A percentile compares a stretch with the other conserved stretches of the same genome.
These are phyloP conservation scores for Pichia pseudocactophila DNA, from an alignment of 805 yeast species.

Conservation along the genomic window DNA sequence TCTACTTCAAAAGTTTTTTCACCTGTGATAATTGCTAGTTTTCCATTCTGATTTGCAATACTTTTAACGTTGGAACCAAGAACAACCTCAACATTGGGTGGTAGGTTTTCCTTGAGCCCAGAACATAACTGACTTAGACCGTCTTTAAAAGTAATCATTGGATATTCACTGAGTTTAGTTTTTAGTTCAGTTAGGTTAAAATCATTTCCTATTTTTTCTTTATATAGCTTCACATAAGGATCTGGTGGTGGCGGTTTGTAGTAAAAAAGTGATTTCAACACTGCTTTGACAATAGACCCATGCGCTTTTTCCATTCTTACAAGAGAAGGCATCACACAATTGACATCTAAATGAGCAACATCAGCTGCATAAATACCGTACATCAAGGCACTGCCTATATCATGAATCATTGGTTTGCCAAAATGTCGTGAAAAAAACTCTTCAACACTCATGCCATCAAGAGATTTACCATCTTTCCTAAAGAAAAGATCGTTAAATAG, in stretches of 20 bases:
- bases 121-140: slow-evolving; percentile 52
- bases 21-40: slow-evolving; percentile 14
- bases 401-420: slow-evolving; percentile 43
- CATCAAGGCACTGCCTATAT: slow-evolving; percentile 69
- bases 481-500: slow-evolving; percentile 5
- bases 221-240: slow-evolving; percentile 9
- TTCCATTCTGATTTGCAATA: slow-evolving; percentile 10
- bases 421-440: slow-evolving; percentile 62
- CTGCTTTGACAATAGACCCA: slow-evolving; percentile 49
- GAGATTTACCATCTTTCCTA: background rate
- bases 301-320: slow-evolving; percentile 47
- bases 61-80: slow-evolving; percentile 23
- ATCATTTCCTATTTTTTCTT: slow-evolving; percentile 7
- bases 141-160: slow-evolving; percentile 47
- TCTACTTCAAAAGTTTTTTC: slow-evolving; percentile 29
- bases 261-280: slow-evolving; percentile 8
- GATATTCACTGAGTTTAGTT: slow-evolving; percentile 38
- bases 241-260: slow-evolving; percentile 5
- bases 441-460: slow-evolving; percentile 29
- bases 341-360: slow-evolving; percentile 52
- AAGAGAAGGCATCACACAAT: slow-evolving; percentile 47
- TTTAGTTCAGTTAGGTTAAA: slow-evolving; percentile 32
- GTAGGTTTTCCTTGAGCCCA: slow-evolving; percentile 32
- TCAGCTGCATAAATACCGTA: slow-evolving; percentile 95
- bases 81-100: slow-evolving; percentile 34